Evolutionary conservation across 805 yeast genomes (phyloP).

Genomic region (Yarrowia osloensis): DNA sequence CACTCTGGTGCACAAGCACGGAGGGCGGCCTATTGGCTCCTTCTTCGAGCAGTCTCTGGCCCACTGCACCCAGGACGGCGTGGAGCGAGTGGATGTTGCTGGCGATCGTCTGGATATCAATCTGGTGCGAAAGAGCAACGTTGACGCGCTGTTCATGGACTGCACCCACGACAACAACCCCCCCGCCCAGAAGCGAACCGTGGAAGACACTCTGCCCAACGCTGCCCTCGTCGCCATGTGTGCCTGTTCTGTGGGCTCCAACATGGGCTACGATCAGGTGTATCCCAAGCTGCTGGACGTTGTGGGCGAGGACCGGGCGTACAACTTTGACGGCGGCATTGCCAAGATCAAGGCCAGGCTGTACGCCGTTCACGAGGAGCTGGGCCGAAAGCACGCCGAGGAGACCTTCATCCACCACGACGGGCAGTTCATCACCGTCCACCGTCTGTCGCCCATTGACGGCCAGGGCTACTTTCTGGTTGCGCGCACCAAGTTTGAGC

Average conservation of each 20-base stretch:
- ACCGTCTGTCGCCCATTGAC: constrained; percentile 75
- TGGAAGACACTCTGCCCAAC: constrained; percentile 91
- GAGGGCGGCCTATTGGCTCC: constrained; percentile 95
- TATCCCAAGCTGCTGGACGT: constrained; percentile 80
- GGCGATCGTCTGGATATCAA: constrained; percentile 1
- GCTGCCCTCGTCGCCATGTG: constrained; percentile 94
- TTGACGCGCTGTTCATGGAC: constrained; percentile 95
- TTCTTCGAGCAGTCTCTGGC: constrained; percentile 71
- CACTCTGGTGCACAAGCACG: constrained; percentile 83
- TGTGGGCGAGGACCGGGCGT: constrained; percentile 71
- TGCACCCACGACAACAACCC: constrained; percentile 96
- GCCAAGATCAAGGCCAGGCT: constrained; percentile 60
- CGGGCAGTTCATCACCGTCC: constrained; percentile 88
- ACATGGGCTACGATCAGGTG: constrained; percentile 90
- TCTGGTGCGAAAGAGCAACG: constrained; percentile 65
- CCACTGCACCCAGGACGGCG: constrained; percentile 31
- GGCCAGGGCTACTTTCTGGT: constrained; percentile 88
- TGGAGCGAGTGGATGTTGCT: constrained; percentile 30
- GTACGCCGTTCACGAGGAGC: constrained; percentile 43
- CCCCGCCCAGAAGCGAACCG: constrained; percentile 85
- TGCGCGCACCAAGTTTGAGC: constrained; percentile 77
- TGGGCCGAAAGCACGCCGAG: constrained; percentile 58
- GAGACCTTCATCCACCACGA: constrained; percentile 95
- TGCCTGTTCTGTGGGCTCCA: constrained; percentile 91
- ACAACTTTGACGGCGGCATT: constrained; percentile 64